phyloP scores from a whole-genome alignment of 2,329 filamentous ascomycete species.

The Colletotrichum somersetense region DNA sequence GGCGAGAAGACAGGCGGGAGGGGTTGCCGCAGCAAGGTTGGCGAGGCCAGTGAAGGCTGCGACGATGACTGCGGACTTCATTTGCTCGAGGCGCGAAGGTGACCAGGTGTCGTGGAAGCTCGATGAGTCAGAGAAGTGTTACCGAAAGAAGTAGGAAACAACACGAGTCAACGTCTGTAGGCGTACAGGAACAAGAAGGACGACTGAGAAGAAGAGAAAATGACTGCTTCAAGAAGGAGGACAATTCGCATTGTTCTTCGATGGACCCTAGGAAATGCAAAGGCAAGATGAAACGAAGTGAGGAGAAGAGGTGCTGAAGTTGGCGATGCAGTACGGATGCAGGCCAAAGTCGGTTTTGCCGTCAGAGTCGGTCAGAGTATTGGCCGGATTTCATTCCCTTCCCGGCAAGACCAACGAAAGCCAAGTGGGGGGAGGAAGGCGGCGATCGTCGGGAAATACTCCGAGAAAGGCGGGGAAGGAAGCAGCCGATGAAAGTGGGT shows the following conservation, averaged over 20 bases:
- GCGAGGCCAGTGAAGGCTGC: constrained; percentile 28
- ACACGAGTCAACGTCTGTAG: background rate
- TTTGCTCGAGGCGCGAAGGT: constrained; percentile 4
- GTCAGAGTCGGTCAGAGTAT: background rate
- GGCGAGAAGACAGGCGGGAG: constrained; percentile 42
- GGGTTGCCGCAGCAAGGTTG: constrained; percentile 28
- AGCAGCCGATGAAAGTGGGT: constrained; percentile 9
- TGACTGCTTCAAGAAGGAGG: background rate
- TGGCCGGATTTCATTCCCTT: background rate
- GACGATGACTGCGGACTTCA: constrained; percentile 26
- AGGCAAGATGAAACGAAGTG: background rate
- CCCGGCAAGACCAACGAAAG: constrained; percentile 2
- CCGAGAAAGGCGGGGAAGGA: constrained; percentile 33
- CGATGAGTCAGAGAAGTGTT: background rate
- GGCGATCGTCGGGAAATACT: constrained; percentile 28
- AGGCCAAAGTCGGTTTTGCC: background rate
- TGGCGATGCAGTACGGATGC: constrained; percentile 9
- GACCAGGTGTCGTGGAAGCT: background rate
- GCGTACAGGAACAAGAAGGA: background rate
- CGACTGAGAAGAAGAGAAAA: background rate
- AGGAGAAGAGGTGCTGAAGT: constrained; percentile 2
- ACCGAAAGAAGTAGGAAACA: background rate
- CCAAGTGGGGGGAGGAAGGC: constrained; percentile 3
- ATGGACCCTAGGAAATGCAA: background rate
- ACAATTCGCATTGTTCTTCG: background rate